Conservation (phyloP, 2,329 filamentous ascomycete species). For the Penicillium sp. region DNA sequence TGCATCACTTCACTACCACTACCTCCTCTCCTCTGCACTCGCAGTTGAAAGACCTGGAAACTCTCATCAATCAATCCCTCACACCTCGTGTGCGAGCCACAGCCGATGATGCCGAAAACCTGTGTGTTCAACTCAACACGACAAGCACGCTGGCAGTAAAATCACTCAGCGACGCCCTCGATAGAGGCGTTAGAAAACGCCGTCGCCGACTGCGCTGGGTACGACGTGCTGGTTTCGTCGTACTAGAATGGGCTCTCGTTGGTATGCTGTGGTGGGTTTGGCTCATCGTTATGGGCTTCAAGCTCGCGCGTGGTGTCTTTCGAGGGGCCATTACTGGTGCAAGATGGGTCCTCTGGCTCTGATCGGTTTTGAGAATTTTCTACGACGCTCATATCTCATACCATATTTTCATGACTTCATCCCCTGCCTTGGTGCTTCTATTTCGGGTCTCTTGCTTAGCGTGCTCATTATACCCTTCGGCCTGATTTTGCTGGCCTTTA, state of each 20-base stretch:
- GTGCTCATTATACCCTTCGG: background rate
- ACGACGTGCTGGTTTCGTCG: conserved; percentile 72
- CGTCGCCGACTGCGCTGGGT: conserved; percentile 74
- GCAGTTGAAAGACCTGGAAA: conserved; percentile 46
- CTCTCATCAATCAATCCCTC: conserved; percentile 50
- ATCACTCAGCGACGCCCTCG: conserved; percentile 73
- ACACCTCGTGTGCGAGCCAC: conserved; percentile 64
- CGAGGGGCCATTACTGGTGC: conserved; percentile 60
- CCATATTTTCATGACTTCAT: background rate
- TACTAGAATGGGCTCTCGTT: conserved; percentile 84
- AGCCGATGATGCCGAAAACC: conserved; percentile 76
- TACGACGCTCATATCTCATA: background rate
- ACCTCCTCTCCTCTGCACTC: conserved; percentile 47
- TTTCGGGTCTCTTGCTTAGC: background rate
- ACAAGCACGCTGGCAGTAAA: conserved; percentile 79
- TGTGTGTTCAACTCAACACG: conserved; percentile 73
- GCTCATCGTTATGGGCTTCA: conserved; percentile 78
- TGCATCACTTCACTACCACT: conserved; percentile 48
- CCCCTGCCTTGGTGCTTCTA: background rate
- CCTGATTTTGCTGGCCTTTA: background rate
- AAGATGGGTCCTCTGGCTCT: conserved; percentile 82
- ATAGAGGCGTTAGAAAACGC: conserved; percentile 67
- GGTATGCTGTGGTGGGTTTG: conserved; percentile 94
- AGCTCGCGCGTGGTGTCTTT: conserved; percentile 64
- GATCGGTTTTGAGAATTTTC: background rate